These are phyloP conservation scores for Diaporthe longicolla DNA, from an alignment of 2,329 filamentous ascomycete genomes.

Conservation along the genomic window DNA sequence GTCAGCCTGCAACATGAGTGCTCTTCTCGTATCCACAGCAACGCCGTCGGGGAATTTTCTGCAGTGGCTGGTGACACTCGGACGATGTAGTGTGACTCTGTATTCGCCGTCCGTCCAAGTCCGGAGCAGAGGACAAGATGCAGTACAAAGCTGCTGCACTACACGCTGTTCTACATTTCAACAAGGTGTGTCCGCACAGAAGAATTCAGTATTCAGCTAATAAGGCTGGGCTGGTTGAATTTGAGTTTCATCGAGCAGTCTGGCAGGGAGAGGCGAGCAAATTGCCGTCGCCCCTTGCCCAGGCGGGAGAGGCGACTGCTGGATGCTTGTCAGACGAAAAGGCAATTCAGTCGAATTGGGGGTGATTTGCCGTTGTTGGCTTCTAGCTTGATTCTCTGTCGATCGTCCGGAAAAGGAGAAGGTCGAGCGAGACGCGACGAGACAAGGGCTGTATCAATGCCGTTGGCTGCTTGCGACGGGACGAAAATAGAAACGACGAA, in stretches of 20 bases:
- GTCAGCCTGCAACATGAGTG: constrained; percentile 6
- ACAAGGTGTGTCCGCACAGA: background rate
- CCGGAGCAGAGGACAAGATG: background rate
- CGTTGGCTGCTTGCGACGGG: constrained; percentile 2
- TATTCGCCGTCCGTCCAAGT: background rate
- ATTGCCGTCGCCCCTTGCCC: constrained; percentile 16
- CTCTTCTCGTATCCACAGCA: constrained; percentile 19
- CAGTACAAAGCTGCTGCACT: background rate
- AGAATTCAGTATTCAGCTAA: background rate
- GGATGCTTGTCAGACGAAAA: constrained; percentile 24
- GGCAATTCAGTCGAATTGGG: background rate
- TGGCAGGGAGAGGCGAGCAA: background rate
- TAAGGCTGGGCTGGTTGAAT: background rate
- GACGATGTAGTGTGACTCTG: background rate
- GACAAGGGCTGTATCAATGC: constrained; percentile 25
- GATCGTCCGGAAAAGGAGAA: constrained; percentile 24
- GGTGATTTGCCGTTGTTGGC: background rate
- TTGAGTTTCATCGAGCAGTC: constrained; percentile 7
- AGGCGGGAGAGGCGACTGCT: background rate
- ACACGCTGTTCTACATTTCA: background rate
- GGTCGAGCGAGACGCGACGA: constrained; percentile 31
- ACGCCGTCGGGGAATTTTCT: constrained; percentile 7
- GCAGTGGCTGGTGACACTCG: constrained; percentile 25
- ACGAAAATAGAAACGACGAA: constrained; percentile 25
- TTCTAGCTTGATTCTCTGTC: background rate